phyloP scores from a whole-genome alignment of 1,284 basidiomycete genomes.

The Microbotryomycetes sp. region DNA sequence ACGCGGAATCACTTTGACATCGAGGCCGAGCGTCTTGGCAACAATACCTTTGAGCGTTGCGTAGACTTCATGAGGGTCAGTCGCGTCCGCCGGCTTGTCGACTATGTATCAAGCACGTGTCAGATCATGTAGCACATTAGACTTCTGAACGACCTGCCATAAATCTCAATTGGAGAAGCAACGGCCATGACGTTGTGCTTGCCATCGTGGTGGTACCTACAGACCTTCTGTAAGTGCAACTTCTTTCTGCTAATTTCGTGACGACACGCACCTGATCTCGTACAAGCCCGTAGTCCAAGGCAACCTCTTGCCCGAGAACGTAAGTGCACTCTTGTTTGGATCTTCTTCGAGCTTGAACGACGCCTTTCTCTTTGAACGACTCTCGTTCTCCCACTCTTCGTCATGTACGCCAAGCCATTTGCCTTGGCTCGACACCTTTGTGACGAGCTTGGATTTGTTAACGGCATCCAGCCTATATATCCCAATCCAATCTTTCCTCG shows the following conservation, averaged over 20 bases:
- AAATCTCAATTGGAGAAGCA: slow-evolving; percentile 77
- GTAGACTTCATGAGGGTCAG: slow-evolving; percentile 57
- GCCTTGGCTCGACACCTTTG: slow-evolving; percentile 76
- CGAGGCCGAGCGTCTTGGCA: slow-evolving; percentile 74
- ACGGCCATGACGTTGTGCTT: slow-evolving; percentile 92
- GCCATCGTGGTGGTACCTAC: slow-evolving; percentile 47
- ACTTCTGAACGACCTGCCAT: slow-evolving; percentile 50
- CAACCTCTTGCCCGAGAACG: slow-evolving; percentile 67
- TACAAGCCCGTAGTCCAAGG: slow-evolving; percentile 83
- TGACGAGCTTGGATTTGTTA: slow-evolving; percentile 72
- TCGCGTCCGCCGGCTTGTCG: slow-evolving; percentile 55
- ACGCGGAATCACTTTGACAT: slow-evolving; percentile 69
- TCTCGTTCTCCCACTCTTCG: slow-evolving; percentile 89
- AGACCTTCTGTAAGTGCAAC: too few relatives aligned
- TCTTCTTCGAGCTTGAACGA: slow-evolving; percentile 28
- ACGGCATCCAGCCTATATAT: slow-evolving; percentile 67
- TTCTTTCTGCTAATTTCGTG: neutral
- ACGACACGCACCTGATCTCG: slow-evolving; percentile 54
- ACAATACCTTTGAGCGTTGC: slow-evolving; percentile 66
- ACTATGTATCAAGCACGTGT: slow-evolving; percentile 47
- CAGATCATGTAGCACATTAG: neutral
- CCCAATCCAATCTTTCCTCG: slow-evolving; percentile 94
- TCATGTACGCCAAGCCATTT: slow-evolving; percentile 87
- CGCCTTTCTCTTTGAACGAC: slow-evolving; percentile 47
- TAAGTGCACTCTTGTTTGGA: slow-evolving; percentile 53